Evolutionary conservation across 805 yeast genomes (phyloP), one percentile per base, ranked within the genome.

Genomic region (Blastobotrys parvus): DNA sequence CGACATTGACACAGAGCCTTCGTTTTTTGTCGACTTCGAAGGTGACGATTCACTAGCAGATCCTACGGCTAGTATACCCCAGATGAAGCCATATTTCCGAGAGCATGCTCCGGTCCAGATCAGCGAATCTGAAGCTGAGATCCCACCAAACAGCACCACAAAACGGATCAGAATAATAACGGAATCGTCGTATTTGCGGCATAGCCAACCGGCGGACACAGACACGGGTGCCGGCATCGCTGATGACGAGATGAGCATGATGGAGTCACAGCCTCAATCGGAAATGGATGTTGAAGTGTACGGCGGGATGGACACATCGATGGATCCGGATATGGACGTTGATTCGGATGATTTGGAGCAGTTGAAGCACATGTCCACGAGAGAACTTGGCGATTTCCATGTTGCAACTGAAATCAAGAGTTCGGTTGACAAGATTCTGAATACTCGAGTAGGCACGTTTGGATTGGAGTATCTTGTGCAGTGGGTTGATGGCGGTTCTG

Each of bases 391-490:
- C 21, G 20, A 32, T 5, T 17, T n/a, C 7, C 20, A n/a, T 18
- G 13, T 11, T 32, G 18, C 21, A 32, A 10, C 18, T 10, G 21
- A 32, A 4, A n/a, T 6, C 11, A 32, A 13, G 4, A 32, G 15
- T 10, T 13, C 4, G 19, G n/a, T 17, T 3, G 18, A n/a, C 5
- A 20, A 22, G 15, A 17, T 29, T 3, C n/a, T 19, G 3, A 31
- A 39, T 5, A 23, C 40, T 3, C 3, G 35, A 30, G 25, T 19
- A 7, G 43, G 41, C 5, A 35, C 20, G 11, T 43, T 43, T 20
- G 50, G 47, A 4, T 29, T n/a, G 15, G 44, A 43, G 21, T 45
- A 37, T 15, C 22, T 46, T 17, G 51, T 49, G 2, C 45, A 45
- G 13, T 45, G 47, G 45, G 32, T 27, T n/a, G 4, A 41, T 32